Conservation (phyloP, 129 eudicot species). For the Lactuca sativa region DNA sequence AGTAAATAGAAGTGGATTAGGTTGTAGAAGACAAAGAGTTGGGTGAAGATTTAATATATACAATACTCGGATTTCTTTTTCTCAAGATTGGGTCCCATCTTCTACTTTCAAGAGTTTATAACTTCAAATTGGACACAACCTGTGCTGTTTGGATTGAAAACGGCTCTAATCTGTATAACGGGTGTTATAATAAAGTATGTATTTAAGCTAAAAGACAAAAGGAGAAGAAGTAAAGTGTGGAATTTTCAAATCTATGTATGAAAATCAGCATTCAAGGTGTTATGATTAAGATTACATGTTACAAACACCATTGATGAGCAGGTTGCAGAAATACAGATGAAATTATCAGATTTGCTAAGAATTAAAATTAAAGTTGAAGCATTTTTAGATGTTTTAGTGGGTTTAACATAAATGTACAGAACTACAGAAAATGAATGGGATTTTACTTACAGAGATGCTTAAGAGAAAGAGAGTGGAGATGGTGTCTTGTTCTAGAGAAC, state of each 20-base stretch:
- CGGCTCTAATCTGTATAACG: conserved; percentile 13
- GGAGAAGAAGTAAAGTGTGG: not conserved
- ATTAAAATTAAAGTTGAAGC: conserved; percentile 18
- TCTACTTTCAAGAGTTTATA: conserved; percentile 2
- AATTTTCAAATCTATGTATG: conserved; percentile 6
- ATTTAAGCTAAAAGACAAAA: conserved; percentile 23
- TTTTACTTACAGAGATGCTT: conserved; percentile 8
- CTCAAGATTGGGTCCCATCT: conserved; percentile 23
- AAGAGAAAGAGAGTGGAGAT: conserved; percentile 5
- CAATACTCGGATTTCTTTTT: not conserved
- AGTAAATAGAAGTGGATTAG: conserved; percentile 9
- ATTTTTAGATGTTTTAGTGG: not conserved
- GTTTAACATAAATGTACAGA: not conserved
- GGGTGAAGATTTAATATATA: conserved; percentile 16
- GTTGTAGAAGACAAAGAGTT: conserved; percentile 20
- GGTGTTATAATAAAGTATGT: not conserved
- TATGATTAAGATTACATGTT: conserved; percentile 6
- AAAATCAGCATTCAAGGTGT: conserved; percentile 8
- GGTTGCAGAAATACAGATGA: conserved; percentile 4
- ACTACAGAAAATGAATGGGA: conserved; percentile 1
- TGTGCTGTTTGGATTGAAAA: conserved; percentile 6
- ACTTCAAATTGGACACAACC: conserved; percentile 23
- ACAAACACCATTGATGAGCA: conserved; percentile 13
- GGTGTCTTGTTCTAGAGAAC: not conserved
- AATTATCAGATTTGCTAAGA: conserved; percentile 1